Conservation (phyloP, 148 eudicot species). For the Polygonum aviculare region DNA sequence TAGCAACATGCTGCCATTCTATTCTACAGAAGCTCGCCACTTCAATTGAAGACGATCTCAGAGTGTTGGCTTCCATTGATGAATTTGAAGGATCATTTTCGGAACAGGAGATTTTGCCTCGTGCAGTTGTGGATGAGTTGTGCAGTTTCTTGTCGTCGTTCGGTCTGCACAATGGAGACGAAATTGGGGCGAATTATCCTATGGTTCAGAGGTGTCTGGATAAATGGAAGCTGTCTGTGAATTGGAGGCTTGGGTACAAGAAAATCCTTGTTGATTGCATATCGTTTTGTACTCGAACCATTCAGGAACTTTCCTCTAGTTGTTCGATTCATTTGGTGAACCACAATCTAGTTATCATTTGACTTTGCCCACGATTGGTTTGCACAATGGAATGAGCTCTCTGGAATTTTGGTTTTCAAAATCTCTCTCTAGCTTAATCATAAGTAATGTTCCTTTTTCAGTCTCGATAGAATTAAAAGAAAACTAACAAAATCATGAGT, state of each 20-base stretch:
- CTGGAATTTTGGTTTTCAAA: no score
- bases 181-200: neutral
- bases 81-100: slow-evolving; percentile 20
- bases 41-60: slow-evolving; percentile 52
- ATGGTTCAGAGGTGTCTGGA: slow-evolving; percentile 25
- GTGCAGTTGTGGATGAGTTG: slow-evolving; percentile 29
- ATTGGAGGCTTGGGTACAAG: slow-evolving; percentile 77
- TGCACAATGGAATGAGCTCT: no score
- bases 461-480: no score
- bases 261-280: slow-evolving; percentile 45
- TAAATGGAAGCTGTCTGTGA: slow-evolving; percentile 68
- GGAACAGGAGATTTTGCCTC: slow-evolving; percentile 18
- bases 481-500: no score
- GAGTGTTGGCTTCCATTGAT: slow-evolving; percentile 31
- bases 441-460: no score
- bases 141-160: slow-evolving; percentile 29
- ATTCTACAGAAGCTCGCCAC: slow-evolving; percentile 40
- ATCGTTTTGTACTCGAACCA: slow-evolving; percentile 33
- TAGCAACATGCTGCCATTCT: slow-evolving; percentile 33
- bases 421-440: no score
- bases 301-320: slow-evolving; percentile 13
- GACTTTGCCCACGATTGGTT: neutral
- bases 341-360: neutral
- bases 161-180: slow-evolving; percentile 19
- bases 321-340: neutral